These are phyloP conservation scores for Phlegmacium glaucopus DNA, from an alignment of 768 basidiomycete species.

Conservation along the genomic window DNA sequence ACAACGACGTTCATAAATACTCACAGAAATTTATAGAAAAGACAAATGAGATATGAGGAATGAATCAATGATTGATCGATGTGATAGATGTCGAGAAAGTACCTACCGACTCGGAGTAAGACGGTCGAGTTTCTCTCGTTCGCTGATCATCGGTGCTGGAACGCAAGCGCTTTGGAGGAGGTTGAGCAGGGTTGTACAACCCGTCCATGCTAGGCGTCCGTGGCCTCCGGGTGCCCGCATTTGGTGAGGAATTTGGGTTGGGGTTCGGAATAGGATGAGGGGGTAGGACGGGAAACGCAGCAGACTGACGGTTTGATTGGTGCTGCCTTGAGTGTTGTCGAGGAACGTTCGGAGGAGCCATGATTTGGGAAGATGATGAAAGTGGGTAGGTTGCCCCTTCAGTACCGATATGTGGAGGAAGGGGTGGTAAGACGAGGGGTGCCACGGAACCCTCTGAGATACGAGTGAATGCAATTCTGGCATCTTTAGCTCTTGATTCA, in stretches of 20 bases:
- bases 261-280: constrained; percentile 15
- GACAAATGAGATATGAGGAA: not conserved
- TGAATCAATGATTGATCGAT: constrained; percentile 2
- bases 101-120: constrained; percentile 30
- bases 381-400: not conserved
- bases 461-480: constrained; percentile 43
- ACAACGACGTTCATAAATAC: not conserved
- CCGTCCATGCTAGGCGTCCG: constrained; percentile 36
- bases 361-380: not conserved
- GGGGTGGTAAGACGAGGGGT: constrained; percentile 28
- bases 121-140: constrained; percentile 19
- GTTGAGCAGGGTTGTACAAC: constrained; percentile 31
- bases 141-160: constrained; percentile 34
- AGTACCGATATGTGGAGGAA: not conserved
- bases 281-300: constrained; percentile 31
- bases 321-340: not conserved
- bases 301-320: not conserved
- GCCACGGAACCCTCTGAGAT: constrained; percentile 44
- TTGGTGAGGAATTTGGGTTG: not conserved
- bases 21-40: not conserved
- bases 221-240: constrained; percentile 18
- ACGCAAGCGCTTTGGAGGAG: constrained; percentile 50
- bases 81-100: constrained; percentile 4
- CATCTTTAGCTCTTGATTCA: constrained; percentile 47
- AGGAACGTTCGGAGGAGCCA: not conserved